Base-by-base conservation (phyloP, 352 stramenopile genomes). In the Globisporangium heterothallicum region DNA sequence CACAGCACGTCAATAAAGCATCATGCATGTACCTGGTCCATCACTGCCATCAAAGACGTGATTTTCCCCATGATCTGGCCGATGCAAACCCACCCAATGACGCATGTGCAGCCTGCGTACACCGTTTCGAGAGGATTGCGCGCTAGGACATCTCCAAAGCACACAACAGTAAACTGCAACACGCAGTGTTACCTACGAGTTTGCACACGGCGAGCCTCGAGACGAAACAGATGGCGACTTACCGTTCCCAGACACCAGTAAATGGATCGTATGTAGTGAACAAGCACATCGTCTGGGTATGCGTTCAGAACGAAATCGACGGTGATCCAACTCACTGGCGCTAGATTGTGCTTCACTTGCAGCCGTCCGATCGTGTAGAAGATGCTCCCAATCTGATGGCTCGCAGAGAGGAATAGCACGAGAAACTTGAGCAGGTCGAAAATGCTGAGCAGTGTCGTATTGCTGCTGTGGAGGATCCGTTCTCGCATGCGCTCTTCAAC, bases 381-480 rank as follows among this genome's bases (percentile, higher is more conserved):
- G 19, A 60, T 13, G 38, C 60, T 65, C 8, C 56, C 60, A 10
- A 68, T 30, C 22, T 64, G 47, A 49, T 68, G 60, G 12, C 38
- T 50, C 0, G 60, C 53, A 0, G 49, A 52, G 38, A 68, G 43
- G 12, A 68, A 68, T 5, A 64, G 42, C n/a, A 68, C n/a, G 3
- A 68, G 45, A 21, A 68, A 68, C 36, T 68, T 68, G 60, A 60
- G 7, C 10, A 68, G 7, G 19, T 64, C 55, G 19, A 68, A 68
- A 3, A 64, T 22, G 21, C 35, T 56, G 1, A 62, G 35, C 9
- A 58, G 22, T 30, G 22, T 35, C 9, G 46, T 13, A 27, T 46
- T 68, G 13, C 42, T 30, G 25, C 41, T 53, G 4, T 42, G 22
- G 21, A 55, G 49, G 4, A 49, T 48, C 5, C 36, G 46, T 24